Base-by-base conservation (phyloP, 345 rosid genomes). In the Citrus cavaleriei region DNA sequence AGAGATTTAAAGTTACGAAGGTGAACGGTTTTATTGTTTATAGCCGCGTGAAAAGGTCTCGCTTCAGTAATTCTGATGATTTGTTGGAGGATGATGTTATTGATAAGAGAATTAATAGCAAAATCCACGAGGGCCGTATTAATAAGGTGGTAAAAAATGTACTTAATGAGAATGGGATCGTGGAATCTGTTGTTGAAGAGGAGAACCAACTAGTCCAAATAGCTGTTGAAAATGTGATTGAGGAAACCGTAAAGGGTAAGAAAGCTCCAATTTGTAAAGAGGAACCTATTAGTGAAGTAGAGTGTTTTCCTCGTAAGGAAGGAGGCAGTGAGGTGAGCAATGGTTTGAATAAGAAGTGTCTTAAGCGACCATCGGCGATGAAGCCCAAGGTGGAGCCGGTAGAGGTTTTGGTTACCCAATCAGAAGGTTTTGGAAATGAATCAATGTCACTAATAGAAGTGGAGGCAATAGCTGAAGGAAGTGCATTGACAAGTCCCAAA, bases 21-120 rank as follows among this genome's bases (percentile, higher is more conserved):
- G 92, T 89, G 38, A 91, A 91, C 90, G 92, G 97, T 69, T 84
- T 80, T 65, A 89, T 92, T 69, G 98, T 95, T 64, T 95, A 95
- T 70, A 87, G 92, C 73, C 89, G 98, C 81, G 83, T 83, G 66
- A 88, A 83, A 76, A 91, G 78, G 81, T 72, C 77, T 71, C 74
- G 82, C 73, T 73, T 79, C 51, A 68, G 80, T 38, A 73, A 73
- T 68, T 40, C 68, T 79, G 81, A 67, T 76, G 78, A 55, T 46
- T 77, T 84, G 49, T 74, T 27, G 51, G 86, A 75, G 61, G 51
- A 64, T 54, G 66, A 75, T 72, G 64, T 51, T 66, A 74, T 74
- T 32, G 79, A 40, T 70, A 67, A 78, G 64, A 77, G 75, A 55
- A 30, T 49, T 4, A 66, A 77, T 62, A 72, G 57, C 1, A 85